A percentile compares a stretch with the other conserved stretches of the same genome.
phyloP scores from a whole-genome alignment of 768 basidiomycete species.

The Leccinellum luteum region DNA sequence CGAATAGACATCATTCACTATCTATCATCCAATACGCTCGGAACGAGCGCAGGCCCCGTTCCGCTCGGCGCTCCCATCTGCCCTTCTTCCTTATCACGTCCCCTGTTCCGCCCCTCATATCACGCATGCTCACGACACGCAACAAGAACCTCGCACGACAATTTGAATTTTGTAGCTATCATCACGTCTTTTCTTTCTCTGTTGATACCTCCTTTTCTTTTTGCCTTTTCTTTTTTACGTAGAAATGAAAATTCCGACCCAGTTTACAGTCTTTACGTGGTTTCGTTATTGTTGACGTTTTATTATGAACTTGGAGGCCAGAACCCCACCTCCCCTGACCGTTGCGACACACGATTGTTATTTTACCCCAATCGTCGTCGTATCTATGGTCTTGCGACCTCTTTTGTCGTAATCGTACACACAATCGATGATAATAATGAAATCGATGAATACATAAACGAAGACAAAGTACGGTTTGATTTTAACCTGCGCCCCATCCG shows the following conservation, averaged over 20 bases:
- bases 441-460: not conserved
- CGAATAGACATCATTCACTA: slow-evolving; percentile 22
- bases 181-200: not conserved
- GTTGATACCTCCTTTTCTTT: not conserved
- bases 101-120: slow-evolving; percentile 4
- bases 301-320: not conserved
- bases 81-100: not conserved
- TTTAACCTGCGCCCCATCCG: not conserved
- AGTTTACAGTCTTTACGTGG: slow-evolving; percentile 14
- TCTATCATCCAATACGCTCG: not conserved
- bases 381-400: not conserved
- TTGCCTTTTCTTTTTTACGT: not conserved
- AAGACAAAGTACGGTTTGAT: not conserved
- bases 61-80: not conserved
- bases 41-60: slow-evolving; percentile 12
- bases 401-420: not conserved
- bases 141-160: slow-evolving; percentile 5
- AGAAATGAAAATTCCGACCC: slow-evolving; percentile 19
- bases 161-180: slow-evolving; percentile 11
- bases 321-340: not conserved
- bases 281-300: slow-evolving; percentile 1
- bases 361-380: slow-evolving; percentile 3
- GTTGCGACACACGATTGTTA: not conserved
- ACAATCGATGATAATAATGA: not conserved
- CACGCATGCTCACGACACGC: slow-evolving; percentile 18